phyloP scores from a whole-genome alignment of 257 asterid species.

The Echium plantagineum region DNA sequence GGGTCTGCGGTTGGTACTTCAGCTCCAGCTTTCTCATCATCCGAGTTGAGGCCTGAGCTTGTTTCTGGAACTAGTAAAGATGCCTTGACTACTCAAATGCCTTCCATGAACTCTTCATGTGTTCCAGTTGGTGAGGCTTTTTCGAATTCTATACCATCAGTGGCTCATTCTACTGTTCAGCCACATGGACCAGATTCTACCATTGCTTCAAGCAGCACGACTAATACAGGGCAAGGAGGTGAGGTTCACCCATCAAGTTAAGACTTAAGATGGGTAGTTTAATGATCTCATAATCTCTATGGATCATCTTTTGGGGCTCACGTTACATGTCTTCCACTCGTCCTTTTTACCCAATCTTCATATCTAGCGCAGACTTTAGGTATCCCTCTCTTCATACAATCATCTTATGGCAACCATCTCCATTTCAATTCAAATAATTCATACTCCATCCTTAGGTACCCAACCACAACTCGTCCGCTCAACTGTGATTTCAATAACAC shows the following conservation, averaged over 20 bases:
- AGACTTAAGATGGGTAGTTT: constrained; percentile 16
- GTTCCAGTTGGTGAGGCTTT: constrained; percentile 32
- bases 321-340: constrained; percentile 17
- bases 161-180: constrained; percentile 30
- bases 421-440: constrained; percentile 33
- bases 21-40: constrained; percentile 31
- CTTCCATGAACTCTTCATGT: constrained; percentile 13
- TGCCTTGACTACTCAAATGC: constrained; percentile 4
- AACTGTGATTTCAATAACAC: constrained; percentile 25
- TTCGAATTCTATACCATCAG: constrained; percentile 28
- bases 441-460: constrained; percentile 10
- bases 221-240: constrained; percentile 26
- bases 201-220: constrained; percentile 20
- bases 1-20: constrained; percentile 40
- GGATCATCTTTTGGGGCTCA: constrained; percentile 13
- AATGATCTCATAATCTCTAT: constrained; percentile 14
- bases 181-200: constrained; percentile 29
- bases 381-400: constrained; percentile 38
- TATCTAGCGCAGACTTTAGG: constrained; percentile 23
- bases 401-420: constrained; percentile 29
- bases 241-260: constrained; percentile 48
- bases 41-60: constrained; percentile 20
- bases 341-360: constrained; percentile 23
- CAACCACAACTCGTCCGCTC: constrained; percentile 14
- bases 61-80: constrained; percentile 13